Percentiles rank a stretch among this genome's conserved stretches.
phyloP scores from a whole-genome alignment of 257 asterid species.

The Lavandula angustifolia region DNA sequence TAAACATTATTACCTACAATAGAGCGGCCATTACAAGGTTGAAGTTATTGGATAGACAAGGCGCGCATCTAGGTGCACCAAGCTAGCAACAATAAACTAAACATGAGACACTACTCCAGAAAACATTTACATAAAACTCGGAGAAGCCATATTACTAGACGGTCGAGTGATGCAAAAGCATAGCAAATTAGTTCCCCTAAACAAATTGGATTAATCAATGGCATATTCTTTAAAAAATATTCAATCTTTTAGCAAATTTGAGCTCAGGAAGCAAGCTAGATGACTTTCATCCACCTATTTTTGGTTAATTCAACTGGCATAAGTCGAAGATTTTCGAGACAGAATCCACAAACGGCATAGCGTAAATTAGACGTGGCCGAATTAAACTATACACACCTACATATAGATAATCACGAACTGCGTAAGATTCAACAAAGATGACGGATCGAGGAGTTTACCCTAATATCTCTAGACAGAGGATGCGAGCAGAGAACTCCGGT shows the following conservation, averaged over 20 bases:
- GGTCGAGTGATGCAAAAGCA: not conserved
- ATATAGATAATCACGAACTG: too few relatives aligned
- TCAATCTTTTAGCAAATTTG: not conserved
- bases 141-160: conserved; percentile 18
- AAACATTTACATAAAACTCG: conserved; percentile 15
- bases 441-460: conserved; percentile 52
- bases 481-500: conserved; percentile 97
- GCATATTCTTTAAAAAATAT: not conserved
- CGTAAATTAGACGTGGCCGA: too few relatives aligned
- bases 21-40: conserved; percentile 36
- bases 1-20: conserved; percentile 36
- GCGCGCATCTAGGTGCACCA: conserved; percentile 44
- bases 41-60: conserved; percentile 37
- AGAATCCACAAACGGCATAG: too few relatives aligned
- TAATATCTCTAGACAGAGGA: conserved; percentile 88
- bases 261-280: too few relatives aligned
- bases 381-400: too few relatives aligned
- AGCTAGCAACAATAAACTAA: conserved; percentile 46
- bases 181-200: not conserved
- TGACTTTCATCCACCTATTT: not conserved
- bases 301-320: too few relatives aligned
- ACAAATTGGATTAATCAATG: not conserved
- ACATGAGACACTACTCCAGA: conserved; percentile 31
- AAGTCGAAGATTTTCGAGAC: too few relatives aligned
- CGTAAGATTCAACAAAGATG: not conserved